These are phyloP conservation scores for Hemisphaericaspora subhashii DNA, from an alignment of 1,139 yeast species.

Conservation along the genomic window DNA sequence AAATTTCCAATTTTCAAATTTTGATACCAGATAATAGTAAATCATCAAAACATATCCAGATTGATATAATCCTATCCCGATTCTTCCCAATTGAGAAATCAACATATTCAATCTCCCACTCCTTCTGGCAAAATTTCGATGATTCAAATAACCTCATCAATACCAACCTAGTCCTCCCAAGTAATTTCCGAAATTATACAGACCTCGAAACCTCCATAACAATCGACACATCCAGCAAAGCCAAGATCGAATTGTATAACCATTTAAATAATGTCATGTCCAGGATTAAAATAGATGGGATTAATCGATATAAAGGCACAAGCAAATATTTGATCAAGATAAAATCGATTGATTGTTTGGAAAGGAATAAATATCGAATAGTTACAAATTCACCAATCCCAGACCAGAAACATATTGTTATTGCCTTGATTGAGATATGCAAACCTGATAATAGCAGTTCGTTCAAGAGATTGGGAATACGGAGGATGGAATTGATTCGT, in stretches of 20 bases:
- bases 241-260: constrained; percentile 2
- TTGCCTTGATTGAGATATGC: constrained; percentile 24
- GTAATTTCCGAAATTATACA: constrained; percentile 1
- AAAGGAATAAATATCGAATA: constrained; percentile 6
- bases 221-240: background rate
- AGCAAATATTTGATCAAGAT: constrained; percentile 12
- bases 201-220: constrained; percentile 1
- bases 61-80: constrained; percentile 5
- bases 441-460: constrained; percentile 30
- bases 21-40: background rate
- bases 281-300: constrained; percentile 5
- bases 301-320: constrained; percentile 3
- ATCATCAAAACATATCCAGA: constrained; percentile 5
- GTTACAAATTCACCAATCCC: constrained; percentile 1
- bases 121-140: constrained; percentile 6
- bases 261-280: constrained; percentile 6
- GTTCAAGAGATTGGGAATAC: constrained; percentile 28
- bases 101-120: background rate
- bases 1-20: constrained; percentile 3
- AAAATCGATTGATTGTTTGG: constrained; percentile 8
- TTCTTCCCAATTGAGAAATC: background rate
- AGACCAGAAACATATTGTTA: constrained; percentile 12
- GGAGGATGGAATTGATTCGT: constrained; percentile 16
- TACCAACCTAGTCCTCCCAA: constrained; percentile 2
- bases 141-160: constrained; percentile 2